phyloP scores from a whole-genome alignment of 164 flowering plant genomes.

The Vitis cinerea region DNA sequence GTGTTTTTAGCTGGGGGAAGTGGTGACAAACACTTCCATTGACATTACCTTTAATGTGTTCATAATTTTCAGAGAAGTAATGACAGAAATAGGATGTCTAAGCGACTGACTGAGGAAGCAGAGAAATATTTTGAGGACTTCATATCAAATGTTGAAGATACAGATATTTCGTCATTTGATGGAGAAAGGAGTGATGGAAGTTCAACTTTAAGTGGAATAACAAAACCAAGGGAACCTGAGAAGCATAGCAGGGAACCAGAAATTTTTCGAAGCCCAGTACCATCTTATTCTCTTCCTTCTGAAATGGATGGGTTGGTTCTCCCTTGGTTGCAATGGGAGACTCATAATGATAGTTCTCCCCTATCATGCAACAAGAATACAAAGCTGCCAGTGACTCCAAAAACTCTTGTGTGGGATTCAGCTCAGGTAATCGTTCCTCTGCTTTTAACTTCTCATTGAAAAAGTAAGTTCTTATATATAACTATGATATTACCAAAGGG shows the following conservation, averaged over 20 bases:
- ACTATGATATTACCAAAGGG: no score
- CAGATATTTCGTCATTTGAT: slow-evolving; percentile 91
- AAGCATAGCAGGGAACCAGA: slow-evolving; percentile 23
- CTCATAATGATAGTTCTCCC: slow-evolving; percentile 57
- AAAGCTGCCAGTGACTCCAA: slow-evolving; percentile 28
- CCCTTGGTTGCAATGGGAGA: slow-evolving; percentile 99
- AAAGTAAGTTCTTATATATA: no score
- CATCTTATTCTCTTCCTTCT: slow-evolving; percentile 37
- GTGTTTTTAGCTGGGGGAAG: background rate
- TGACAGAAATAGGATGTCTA: slow-evolving; percentile 69
- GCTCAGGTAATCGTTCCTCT: slow-evolving; percentile 45
- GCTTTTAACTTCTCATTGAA: background rate
- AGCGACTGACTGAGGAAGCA: slow-evolving; percentile 77
- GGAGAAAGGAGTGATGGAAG: slow-evolving; percentile 95
- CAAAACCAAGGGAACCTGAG: slow-evolving; percentile 25
- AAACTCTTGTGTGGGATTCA: slow-evolving; percentile 25
- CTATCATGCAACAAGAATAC: slow-evolving; percentile 26
- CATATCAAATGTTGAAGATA: slow-evolving; percentile 89
- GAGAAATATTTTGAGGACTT: slow-evolving; percentile 89
- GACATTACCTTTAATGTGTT: background rate
- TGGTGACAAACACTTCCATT: background rate
- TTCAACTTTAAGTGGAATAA: slow-evolving; percentile 60
- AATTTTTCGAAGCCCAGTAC: slow-evolving; percentile 27
- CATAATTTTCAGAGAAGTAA: slow-evolving; percentile 57
- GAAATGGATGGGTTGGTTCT: slow-evolving; percentile 84